phyloP scores from a whole-genome alignment of 208 protist species.

The Leishmania arabica region DNA sequence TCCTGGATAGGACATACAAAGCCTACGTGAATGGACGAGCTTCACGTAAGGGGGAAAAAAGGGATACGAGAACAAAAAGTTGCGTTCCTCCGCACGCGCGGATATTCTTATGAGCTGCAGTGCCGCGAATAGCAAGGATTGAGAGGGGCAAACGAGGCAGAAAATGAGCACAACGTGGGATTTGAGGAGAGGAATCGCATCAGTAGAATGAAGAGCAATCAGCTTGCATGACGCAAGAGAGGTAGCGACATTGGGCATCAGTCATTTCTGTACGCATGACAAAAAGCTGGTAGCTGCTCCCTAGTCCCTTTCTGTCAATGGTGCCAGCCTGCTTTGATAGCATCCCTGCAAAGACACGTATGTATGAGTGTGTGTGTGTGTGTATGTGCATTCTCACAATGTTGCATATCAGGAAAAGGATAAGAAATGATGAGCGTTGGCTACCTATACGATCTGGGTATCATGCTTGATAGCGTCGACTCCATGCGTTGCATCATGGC shows the following conservation, averaged over 20 bases:
- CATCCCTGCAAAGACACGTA: not conserved
- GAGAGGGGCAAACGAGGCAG: not conserved
- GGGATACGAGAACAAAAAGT: not conserved
- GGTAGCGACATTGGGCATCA: not conserved
- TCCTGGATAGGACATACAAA: not conserved
- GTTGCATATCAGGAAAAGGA: not conserved
- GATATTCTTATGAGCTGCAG: slow-evolving; percentile 9
- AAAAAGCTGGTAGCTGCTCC: not conserved
- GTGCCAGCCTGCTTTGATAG: not conserved
- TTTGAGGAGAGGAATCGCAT: not conserved
- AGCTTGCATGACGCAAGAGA: not conserved
- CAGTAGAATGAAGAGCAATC: not conserved
- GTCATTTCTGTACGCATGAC: not conserved
- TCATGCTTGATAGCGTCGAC: slow-evolving; percentile 14
- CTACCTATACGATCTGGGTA: not conserved
- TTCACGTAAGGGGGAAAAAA: not conserved
- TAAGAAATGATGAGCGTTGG: not conserved
- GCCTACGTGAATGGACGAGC: not conserved
- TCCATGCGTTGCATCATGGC: slow-evolving; percentile 43
- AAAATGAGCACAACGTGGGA: not conserved
- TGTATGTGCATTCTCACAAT: not conserved
- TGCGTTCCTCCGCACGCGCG: not conserved
- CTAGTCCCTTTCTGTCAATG: not conserved
- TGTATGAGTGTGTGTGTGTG: not conserved
- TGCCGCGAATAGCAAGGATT: not conserved